A percentile compares a stretch with the other conserved stretches of the same genome.
Evolutionary conservation across 768 basidiomycete genomes (phyloP).

Genomic region (Boletus insuetus): DNA sequence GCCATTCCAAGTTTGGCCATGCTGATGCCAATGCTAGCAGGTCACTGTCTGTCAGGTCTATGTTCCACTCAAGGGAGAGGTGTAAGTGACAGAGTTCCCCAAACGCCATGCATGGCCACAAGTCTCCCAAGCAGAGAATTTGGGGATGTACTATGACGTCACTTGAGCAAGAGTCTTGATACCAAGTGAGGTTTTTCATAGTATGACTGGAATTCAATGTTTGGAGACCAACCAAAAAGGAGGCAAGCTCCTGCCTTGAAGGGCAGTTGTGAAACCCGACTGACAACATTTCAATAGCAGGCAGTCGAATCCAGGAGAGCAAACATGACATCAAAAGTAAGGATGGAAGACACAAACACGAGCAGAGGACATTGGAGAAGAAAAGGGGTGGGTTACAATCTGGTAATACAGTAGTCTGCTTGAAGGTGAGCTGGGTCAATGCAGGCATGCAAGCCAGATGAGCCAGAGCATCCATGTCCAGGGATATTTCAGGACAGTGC

Average conservation of each 20-base stretch:
- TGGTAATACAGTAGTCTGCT: neutral
- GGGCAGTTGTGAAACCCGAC: neutral
- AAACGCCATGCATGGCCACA: too few relatives aligned
- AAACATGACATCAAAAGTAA: neutral
- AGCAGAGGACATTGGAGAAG: neutral
- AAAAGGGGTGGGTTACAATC: neutral
- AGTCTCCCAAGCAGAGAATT: too few relatives aligned
- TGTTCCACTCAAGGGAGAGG: too few relatives aligned
- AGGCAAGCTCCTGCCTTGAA: neutral
- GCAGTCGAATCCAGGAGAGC: neutral
- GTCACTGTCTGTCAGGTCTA: too few relatives aligned
- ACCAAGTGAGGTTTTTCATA: neutral
- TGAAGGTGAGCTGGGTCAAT: neutral
- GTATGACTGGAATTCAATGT: neutral
- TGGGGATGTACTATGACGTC: too few relatives aligned
- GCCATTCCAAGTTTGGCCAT: too few relatives aligned
- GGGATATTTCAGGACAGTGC: neutral
- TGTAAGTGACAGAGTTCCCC: too few relatives aligned
- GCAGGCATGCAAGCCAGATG: neutral
- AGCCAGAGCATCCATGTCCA: neutral
- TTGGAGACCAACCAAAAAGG: neutral
- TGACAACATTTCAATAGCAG: neutral
- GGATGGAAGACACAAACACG: neutral
- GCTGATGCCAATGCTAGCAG: too few relatives aligned
- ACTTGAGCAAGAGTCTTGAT: too few relatives aligned